These are phyloP conservation scores for Rhynchospora breviuscula DNA, from an alignment of 176 grass and related monocot species.

Conservation along the genomic window DNA sequence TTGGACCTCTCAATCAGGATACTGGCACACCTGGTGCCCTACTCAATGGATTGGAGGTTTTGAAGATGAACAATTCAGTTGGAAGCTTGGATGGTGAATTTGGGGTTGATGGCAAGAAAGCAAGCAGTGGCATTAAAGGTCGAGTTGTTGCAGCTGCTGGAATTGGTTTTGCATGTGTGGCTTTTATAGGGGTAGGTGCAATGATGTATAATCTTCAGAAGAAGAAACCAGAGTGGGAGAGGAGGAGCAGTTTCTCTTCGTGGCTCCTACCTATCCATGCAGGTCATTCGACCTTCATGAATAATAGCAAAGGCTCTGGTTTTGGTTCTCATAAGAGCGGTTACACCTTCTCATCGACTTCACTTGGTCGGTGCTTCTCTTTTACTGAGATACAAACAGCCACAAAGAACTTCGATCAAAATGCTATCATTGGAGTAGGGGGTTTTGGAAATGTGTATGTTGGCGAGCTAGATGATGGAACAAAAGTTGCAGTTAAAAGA, in stretches of 20 bases:
- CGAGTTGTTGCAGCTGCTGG: slow-evolving; percentile 58
- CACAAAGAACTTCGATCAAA: slow-evolving; percentile 78
- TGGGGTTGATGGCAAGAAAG: slow-evolving; percentile 70
- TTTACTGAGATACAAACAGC: slow-evolving; percentile 70
- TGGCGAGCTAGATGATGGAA: slow-evolving; percentile 74
- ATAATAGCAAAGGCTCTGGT: slow-evolving; percentile 44
- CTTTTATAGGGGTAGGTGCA: slow-evolving; percentile 69
- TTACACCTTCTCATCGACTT: slow-evolving; percentile 68
- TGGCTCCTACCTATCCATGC: slow-evolving; percentile 91
- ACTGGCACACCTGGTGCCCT: slow-evolving; percentile 58
- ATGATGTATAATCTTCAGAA: slow-evolving; percentile 85
- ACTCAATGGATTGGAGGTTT: slow-evolving; percentile 85
- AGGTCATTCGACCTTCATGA: slow-evolving; percentile 61
- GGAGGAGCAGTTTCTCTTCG: slow-evolving; percentile 87
- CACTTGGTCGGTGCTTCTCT: slow-evolving; percentile 66
- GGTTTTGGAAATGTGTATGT: slow-evolving; percentile 98
- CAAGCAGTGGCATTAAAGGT: slow-evolving; percentile 28
- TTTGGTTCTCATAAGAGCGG: slow-evolving; percentile 72
- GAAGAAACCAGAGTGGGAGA: slow-evolving; percentile 82
- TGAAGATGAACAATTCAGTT: slow-evolving; percentile 85
- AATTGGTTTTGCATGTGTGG: slow-evolving; percentile 80
- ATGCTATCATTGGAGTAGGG: slow-evolving; percentile 79
- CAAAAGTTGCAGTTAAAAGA: slow-evolving; percentile 86
- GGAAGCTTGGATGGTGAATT: slow-evolving; percentile 83
- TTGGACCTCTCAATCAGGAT: slow-evolving; percentile 61